Evolutionary conservation across 352 stramenopile genomes (phyloP), one percentile per base, ranked within the genome.

Genomic region (Thalassiosira hispida): DNA sequence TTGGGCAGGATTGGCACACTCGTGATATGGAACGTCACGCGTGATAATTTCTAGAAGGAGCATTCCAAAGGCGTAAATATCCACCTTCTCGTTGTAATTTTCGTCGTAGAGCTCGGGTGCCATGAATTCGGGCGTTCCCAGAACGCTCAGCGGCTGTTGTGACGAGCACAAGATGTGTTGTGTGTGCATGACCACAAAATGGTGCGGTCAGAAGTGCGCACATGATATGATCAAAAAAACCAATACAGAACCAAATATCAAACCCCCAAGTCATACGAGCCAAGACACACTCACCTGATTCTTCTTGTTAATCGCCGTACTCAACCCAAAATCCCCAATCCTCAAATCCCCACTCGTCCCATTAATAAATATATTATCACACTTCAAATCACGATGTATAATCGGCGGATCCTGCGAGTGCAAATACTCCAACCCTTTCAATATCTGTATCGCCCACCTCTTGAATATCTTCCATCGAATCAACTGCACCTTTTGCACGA

Each of bases 91-190:
- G 69, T 98, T 96, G 81, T 99, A 99, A 61, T 78, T 82, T 82
- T 99, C 97, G 62, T 99, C 97, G 81, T 99, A 99, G 27, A 99
- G 91, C 80, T 99, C 97, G 0, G 97, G 97, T 1, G 97, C 97
- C 97, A 99, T 99, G 79, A 99, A 99, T 84, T 99, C 97, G 4
- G 97, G 97, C 62, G 97, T 99, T 6, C 97, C 97, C 5, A 99
- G 87, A 35, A 99, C 96, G 86, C 95, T 98, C 66, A 95, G 68
- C 27, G 74, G 85, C 80, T 92, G 88, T 14, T 57, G 68, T 42
- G 49, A 5, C 8, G 18, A 35, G 20, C 6, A 3, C 11, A 25
- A 69, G 23, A 40, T 33, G 20, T 46, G 11, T 42, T 9, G 23
- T 27, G 40, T 12, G 38, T 25, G 52, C 1, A 40, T 27, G 18